Evolutionary conservation across 306 rosid genomes (phyloP).

Genomic region (Sicyos edulis): DNA sequence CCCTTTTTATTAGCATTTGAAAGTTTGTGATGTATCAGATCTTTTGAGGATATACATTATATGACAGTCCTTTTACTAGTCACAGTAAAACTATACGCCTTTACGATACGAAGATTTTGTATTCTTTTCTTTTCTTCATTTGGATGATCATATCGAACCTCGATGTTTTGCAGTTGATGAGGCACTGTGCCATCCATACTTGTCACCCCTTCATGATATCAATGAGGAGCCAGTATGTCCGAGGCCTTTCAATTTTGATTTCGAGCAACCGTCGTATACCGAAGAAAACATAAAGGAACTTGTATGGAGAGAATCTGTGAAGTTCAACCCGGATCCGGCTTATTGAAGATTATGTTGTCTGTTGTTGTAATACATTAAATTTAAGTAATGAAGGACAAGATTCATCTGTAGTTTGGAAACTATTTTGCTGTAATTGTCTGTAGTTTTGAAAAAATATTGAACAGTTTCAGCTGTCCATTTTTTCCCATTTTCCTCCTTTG

Average conservation of each 20-base stretch:
- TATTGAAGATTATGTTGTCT: constrained; percentile 27
- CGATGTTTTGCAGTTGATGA: constrained; percentile 58
- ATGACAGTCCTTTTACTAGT: not conserved
- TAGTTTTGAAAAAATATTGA: not conserved
- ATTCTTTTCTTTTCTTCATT: not conserved
- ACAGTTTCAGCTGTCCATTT: not conserved
- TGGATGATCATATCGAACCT: not conserved
- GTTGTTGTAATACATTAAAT: no score
- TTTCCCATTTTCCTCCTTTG: not conserved
- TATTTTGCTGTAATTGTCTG: not conserved
- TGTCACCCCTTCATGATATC: constrained; percentile 89
- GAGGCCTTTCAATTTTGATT: constrained; percentile 75
- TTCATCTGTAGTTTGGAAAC: no score
- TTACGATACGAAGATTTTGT: not conserved
- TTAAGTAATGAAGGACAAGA: no score
- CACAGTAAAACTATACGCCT: not conserved
- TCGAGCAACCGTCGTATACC: constrained; percentile 81
- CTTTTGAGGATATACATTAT: not conserved
- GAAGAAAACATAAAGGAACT: constrained; percentile 96
- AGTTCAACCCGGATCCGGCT: constrained; percentile 70
- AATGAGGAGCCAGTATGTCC: constrained; percentile 86
- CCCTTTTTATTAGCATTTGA: not conserved
- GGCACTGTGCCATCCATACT: constrained; percentile 87
- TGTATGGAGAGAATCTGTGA: constrained; percentile 78
- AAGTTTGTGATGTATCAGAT: not conserved